Evolutionary conservation across 179 eudicot genomes (phyloP), one percentile per base, ranked within the genome.

Genomic region (Corrigiola litoralis): DNA sequence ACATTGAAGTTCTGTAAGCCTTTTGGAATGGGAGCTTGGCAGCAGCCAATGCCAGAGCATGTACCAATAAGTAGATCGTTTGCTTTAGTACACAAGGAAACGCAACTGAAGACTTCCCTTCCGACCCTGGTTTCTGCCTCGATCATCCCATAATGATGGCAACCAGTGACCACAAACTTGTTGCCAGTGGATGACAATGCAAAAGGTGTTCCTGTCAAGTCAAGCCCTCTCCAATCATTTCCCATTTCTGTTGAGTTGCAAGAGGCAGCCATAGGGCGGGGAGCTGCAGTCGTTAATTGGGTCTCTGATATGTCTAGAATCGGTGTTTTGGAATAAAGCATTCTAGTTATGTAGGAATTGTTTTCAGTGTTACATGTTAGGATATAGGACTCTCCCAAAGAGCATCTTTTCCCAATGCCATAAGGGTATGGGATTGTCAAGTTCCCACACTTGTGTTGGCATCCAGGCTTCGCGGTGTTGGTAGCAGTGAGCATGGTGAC

Each of bases 1-100:
- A 20, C 7, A 55, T 16, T 1, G 29, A 63, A 79, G 12, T 4
- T 38, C 28, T 73, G 76, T 3, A 73, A 16, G 6, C 80, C 86
- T 61, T 50, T 77, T 0, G 86, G 82, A 18, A 81, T 51, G 0
- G 75, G 20, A 11, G 70, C 71, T 57, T 86, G 80, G 65, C 86
- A 83, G 55, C 91, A 86, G 7, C 88, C 91, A 10, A 74, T 58
- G 2, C 90, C 85, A 0, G 75, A 70, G 34, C 90, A 85, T 4
- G 51, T 27, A 12, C 79, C 72, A 20, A 47, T 69, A 5, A 52
- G 29, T n/a, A 82, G 69, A 28, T 82, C 87, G 38, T 58, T 74
- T 0, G 49, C 29, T 17, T 58, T 33, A 0, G 79, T 61, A 54
- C 91, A 86, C 12, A 68, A 20, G 0, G 84, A 20, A 0, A 70